phyloP scores from a whole-genome alignment of 2,329 filamentous ascomycete species.

The Trichoderma citrinoviride region DNA sequence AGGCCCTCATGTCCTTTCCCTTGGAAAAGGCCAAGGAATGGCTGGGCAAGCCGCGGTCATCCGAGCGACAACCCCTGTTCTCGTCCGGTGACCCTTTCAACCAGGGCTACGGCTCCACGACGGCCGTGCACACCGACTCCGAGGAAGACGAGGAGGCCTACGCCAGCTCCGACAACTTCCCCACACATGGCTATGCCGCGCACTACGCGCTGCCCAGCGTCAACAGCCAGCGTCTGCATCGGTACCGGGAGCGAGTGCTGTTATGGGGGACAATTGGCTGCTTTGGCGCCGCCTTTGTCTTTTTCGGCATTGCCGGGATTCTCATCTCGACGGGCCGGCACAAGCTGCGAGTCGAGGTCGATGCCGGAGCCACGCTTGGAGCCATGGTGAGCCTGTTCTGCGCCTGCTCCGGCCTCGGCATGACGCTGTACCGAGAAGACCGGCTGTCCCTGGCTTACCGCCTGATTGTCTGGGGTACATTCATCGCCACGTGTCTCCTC shows the following conservation, averaged over 20 bases:
- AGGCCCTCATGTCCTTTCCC: conserved; percentile 49
- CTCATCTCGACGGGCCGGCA: conserved; percentile 67
- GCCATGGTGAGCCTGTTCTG: conserved; percentile 65
- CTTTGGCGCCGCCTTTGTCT: conserved; percentile 58
- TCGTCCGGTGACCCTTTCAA: conserved; percentile 24
- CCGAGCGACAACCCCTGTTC: conserved; percentile 26
- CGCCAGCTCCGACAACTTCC: conserved; percentile 52
- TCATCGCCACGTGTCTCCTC: conserved; percentile 40
- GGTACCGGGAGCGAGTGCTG: conserved; percentile 55
- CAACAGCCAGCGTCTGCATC: conserved; percentile 48
- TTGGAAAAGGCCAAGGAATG: conserved; percentile 52
- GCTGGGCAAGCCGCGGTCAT: conserved; percentile 39
- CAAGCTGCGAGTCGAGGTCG: conserved; percentile 67
- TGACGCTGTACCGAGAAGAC: conserved; percentile 53
- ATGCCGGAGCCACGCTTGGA: conserved; percentile 68
- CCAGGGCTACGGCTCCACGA: conserved; percentile 34
- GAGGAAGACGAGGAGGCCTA: conserved; percentile 47
- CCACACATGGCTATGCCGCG: conserved; percentile 49
- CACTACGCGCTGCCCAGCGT: conserved; percentile 55
- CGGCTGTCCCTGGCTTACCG: conserved; percentile 43
- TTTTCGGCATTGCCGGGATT: conserved; percentile 63
- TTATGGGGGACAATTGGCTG: conserved; percentile 52
- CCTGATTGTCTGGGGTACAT: conserved; percentile 40
- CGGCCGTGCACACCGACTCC: conserved; percentile 37
- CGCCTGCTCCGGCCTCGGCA: conserved; percentile 59